A percentile compares a stretch with the other conserved stretches of the same genome.
Conservation (phyloP, 2,329 filamentous ascomycete species). For the Acephala macrosclerotiorum region DNA sequence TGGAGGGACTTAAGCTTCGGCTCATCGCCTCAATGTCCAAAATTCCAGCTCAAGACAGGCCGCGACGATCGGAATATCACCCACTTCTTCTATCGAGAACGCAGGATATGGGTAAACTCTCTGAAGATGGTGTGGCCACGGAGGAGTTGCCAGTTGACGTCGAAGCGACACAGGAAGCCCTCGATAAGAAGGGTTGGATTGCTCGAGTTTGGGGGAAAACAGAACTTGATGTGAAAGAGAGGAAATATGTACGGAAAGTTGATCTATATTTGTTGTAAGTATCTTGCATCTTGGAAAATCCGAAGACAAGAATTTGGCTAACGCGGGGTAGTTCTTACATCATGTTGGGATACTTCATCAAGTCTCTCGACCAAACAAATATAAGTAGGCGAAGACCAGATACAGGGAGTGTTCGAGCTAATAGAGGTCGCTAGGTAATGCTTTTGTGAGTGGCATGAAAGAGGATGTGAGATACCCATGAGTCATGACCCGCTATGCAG, state of each 20-base stretch:
- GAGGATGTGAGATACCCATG: not conserved
- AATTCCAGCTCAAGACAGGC: not conserved
- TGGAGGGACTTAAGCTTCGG: not conserved
- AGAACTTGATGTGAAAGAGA: slow-evolving; percentile 1
- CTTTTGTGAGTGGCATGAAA: not conserved
- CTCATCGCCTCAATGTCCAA: not conserved
- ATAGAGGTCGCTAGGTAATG: too few species aligned
- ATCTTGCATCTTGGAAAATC: not conserved
- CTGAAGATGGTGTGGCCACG: not conserved
- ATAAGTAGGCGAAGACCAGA: not conserved
- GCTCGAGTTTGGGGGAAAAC: not conserved
- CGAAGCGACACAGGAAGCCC: not conserved
- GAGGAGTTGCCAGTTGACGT: not conserved
- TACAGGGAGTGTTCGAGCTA: too few species aligned
- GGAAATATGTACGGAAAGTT: slow-evolving; percentile 3
- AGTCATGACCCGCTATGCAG: too few species aligned
- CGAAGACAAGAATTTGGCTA: not conserved
- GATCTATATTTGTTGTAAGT: slow-evolving; percentile 3
- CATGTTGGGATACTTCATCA: slow-evolving; percentile 5
- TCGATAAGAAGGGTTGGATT: not conserved
- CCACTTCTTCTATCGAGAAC: not conserved
- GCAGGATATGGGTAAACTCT: not conserved
- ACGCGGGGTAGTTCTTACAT: not conserved
- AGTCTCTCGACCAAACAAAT: not conserved
- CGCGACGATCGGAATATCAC: not conserved